Percentiles rank a stretch among this genome's conserved stretches.
Conservation (phyloP, 2,329 filamentous ascomycete genomes). For the Westerdykella sp. region DNA sequence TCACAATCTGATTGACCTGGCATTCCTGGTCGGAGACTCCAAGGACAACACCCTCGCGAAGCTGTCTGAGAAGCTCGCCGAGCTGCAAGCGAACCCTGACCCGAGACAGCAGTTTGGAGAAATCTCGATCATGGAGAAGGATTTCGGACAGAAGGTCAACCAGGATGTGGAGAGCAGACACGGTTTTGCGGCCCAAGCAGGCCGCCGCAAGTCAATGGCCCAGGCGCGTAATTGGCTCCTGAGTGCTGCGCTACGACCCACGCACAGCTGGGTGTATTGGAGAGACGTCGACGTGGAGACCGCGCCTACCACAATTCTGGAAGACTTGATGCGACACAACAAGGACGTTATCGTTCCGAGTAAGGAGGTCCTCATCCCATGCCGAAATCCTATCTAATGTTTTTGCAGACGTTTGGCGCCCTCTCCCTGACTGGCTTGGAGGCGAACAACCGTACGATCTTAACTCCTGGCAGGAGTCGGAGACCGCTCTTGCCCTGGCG, state of each 20-base stretch:
- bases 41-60: slow-evolving; percentile 82
- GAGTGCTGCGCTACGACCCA: slow-evolving; percentile 84
- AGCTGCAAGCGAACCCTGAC: slow-evolving; percentile 73
- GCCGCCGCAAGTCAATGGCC: slow-evolving; percentile 92
- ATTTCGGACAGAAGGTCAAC: slow-evolving; percentile 96
- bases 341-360: slow-evolving; percentile 98
- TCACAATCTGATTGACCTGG: slow-evolving; percentile 90
- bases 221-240: slow-evolving; percentile 96
- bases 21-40: slow-evolving; percentile 94
- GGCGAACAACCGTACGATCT: slow-evolving; percentile 97
- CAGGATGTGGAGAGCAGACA: slow-evolving; percentile 97
- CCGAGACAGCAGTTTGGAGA: slow-evolving; percentile 82
- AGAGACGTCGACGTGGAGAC: slow-evolving; percentile 97
- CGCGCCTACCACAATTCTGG: slow-evolving; percentile 90
- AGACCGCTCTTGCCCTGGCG: slow-evolving; percentile 86
- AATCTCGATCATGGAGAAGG: slow-evolving; percentile 96
- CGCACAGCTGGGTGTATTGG: slow-evolving; percentile 99
- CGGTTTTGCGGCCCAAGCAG: slow-evolving; percentile 93
- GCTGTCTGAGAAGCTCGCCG: slow-evolving; percentile 67
- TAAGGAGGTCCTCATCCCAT: slow-evolving; percentile 48
- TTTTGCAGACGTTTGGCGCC: slow-evolving; percentile 74
- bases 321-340: slow-evolving; percentile 97
- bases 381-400: slow-evolving; percentile 12
- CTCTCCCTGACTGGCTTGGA: slow-evolving; percentile 96
- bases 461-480: slow-evolving; percentile 99